phyloP scores from a whole-genome alignment of 768 basidiomycete genomes.

The Coprinopsis strossmayeri region DNA sequence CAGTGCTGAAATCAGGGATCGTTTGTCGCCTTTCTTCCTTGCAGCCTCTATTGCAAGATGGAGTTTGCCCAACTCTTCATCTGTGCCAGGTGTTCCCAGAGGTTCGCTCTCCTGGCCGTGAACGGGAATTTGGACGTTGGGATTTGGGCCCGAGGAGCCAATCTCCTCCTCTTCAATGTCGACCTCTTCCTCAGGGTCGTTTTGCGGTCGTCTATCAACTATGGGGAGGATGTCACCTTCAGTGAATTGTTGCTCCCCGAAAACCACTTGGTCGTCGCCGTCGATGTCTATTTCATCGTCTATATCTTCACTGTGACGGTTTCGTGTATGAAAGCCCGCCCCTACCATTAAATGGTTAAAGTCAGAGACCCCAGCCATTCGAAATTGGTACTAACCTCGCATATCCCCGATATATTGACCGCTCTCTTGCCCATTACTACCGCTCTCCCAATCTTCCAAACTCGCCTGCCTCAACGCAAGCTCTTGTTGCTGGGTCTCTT shows the following conservation, averaged over 20 bases:
- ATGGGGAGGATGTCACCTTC: slow-evolving; percentile 59
- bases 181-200: slow-evolving; percentile 29
- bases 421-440: slow-evolving; percentile 21
- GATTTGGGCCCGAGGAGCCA: slow-evolving; percentile 11
- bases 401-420: slow-evolving; percentile 41
- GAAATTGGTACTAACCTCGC: slow-evolving; percentile 40
- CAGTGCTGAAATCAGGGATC: slow-evolving; percentile 45
- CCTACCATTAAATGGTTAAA: too few species aligned
- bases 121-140: slow-evolving; percentile 11
- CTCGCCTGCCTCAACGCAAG: slow-evolving; percentile 20
- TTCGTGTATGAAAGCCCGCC: slow-evolving; percentile 65
- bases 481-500: slow-evolving; percentile 35
- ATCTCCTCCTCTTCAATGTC: slow-evolving; percentile 35
- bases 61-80: slow-evolving; percentile 26
- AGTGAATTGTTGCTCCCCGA: slow-evolving; percentile 70
- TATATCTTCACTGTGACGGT: slow-evolving; percentile 50
- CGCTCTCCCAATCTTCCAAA: slow-evolving; percentile 26
- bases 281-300: slow-evolving; percentile 81
- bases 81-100: slow-evolving; percentile 7
- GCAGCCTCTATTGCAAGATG: slow-evolving; percentile 46
- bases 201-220: slow-evolving; percentile 13
- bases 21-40: slow-evolving; percentile 39
- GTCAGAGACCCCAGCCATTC: too few species aligned
- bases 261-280: slow-evolving; percentile 62
- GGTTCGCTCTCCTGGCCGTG: background rate